Base-by-base conservation (phyloP, 768 basidiomycete species). In the Pluteus cervinus region DNA sequence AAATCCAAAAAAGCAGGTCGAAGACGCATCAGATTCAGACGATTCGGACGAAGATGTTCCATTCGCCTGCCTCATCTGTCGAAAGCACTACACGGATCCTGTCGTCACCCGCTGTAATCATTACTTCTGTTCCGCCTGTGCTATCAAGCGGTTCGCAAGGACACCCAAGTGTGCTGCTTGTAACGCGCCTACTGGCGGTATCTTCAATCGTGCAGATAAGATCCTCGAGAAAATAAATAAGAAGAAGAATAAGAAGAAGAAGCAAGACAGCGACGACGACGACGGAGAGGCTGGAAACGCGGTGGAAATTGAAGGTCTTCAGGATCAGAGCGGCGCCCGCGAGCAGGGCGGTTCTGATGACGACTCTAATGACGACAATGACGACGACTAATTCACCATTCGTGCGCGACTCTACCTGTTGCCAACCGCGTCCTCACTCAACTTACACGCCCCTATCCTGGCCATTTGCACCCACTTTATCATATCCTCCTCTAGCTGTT, bases 31-130 rank as follows among this genome's bases (percentile, higher is more conserved):
- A 7, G 81, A 74, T 36, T 75, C 77, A 28, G 60, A 62, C 29
- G 81, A 82, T 56, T 76, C 76, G 25, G 81, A 81, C 48, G 80
- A 90, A 56, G 91, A 92, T 57, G 75, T 98, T 35, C 96, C 96
- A 4, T 99, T 98, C 58, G 94, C 96, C n/a, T 99, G 96, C 63
- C 73, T 97, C 51, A 84, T 99, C 47, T 97, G 96, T 60, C 81
- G 94, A 41, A 85, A 96, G 52, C 83, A 81, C 37, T 98, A 92
- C 62, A 92, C 84, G 9, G 90, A 96, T 50, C 94, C 96, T 12
- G 77, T 99, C 42, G 90, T 90, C 33, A 98, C 96, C 26, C 84
- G 89, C 37, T 99, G 96, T 61, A 89, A 86, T 3, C 96, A 98
- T 60, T 97, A 94, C 63, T 98, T 89, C 58, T 94, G 92, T 60